Evolutionary conservation across 495 filamentous ascomycete species (phyloP).

Genomic region (Xylaria curta): DNA sequence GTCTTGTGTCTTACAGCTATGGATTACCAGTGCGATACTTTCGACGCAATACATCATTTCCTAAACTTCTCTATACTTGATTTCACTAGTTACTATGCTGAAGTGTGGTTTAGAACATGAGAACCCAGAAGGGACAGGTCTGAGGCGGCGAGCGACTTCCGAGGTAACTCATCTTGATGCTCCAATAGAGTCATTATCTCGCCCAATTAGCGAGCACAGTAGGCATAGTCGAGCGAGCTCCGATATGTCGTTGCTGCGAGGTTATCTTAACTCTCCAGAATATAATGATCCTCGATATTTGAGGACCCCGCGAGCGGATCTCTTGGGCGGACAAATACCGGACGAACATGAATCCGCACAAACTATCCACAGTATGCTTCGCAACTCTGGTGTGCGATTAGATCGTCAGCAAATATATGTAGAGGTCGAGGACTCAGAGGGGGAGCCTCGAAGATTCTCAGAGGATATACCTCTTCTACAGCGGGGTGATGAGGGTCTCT

Average conservation of each 20-base stretch:
- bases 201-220: slow-evolving; percentile 59
- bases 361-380: slow-evolving; percentile 53
- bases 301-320: slow-evolving; percentile 39
- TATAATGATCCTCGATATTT: slow-evolving; percentile 35
- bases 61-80: neutral
- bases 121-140: slow-evolving; percentile 30
- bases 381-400: slow-evolving; percentile 52
- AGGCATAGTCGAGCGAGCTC: slow-evolving; percentile 71
- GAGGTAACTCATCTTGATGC: slow-evolving; percentile 57
- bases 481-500: slow-evolving; percentile 57
- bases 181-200: slow-evolving; percentile 49
- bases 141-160: slow-evolving; percentile 54
- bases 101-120: slow-evolving; percentile 32
- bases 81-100: neutral
- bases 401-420: slow-evolving; percentile 56
- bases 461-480: slow-evolving; percentile 68
- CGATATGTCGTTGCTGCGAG: slow-evolving; percentile 62
- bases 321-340: slow-evolving; percentile 41
- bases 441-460: slow-evolving; percentile 58
- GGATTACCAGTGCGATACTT: neutral
- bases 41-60: neutral
- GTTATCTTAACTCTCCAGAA: slow-evolving; percentile 39
- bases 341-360: slow-evolving; percentile 48
- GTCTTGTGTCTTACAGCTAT: neutral
- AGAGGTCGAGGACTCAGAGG: slow-evolving; percentile 66